Conservation (phyloP, 352 stramenopile genomes). For the Globisporangium barbulae region DNA sequence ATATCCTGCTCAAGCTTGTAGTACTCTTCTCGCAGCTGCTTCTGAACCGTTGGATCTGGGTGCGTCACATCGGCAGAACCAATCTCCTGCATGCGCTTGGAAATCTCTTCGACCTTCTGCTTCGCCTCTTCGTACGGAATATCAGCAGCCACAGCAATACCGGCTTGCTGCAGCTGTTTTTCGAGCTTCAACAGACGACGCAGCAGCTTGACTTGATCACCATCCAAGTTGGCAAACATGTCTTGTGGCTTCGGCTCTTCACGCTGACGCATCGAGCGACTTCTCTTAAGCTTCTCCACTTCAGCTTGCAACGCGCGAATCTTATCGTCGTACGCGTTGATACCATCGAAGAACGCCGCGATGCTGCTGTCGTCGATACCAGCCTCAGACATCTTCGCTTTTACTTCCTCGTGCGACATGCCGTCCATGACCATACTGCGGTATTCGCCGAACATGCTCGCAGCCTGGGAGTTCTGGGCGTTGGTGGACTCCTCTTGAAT, state of each 20-base stretch:
- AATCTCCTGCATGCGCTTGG: slow-evolving; percentile 91
- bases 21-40: slow-evolving; percentile 90
- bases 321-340: slow-evolving; percentile 83
- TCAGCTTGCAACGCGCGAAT: slow-evolving; percentile 77
- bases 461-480: slow-evolving; percentile 30
- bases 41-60: slow-evolving; percentile 73
- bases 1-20: slow-evolving; percentile 92
- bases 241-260: slow-evolving; percentile 61
- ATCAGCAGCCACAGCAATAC: slow-evolving; percentile 89
- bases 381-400: slow-evolving; percentile 72
- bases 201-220: slow-evolving; percentile 74
- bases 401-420: slow-evolving; percentile 62
- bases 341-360: slow-evolving; percentile 77
- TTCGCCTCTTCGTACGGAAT: slow-evolving; percentile 93
- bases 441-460: slow-evolving; percentile 63
- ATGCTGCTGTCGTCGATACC: slow-evolving; percentile 73
- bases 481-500: slow-evolving; percentile 65
- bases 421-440: slow-evolving; percentile 72
- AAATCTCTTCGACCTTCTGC: slow-evolving; percentile 88
- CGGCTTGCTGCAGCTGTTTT: slow-evolving; percentile 78
- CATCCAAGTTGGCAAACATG: slow-evolving; percentile 70
- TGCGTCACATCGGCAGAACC: slow-evolving; percentile 89
- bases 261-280: slow-evolving; percentile 37
- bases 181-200: slow-evolving; percentile 81
- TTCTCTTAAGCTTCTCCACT: slow-evolving; percentile 79